Percentiles rank a stretch among this genome's conserved stretches.
Evolutionary conservation across 2,329 filamentous ascomycete species (phyloP).

Genomic region (Thielaviopsis ethacetica): DNA sequence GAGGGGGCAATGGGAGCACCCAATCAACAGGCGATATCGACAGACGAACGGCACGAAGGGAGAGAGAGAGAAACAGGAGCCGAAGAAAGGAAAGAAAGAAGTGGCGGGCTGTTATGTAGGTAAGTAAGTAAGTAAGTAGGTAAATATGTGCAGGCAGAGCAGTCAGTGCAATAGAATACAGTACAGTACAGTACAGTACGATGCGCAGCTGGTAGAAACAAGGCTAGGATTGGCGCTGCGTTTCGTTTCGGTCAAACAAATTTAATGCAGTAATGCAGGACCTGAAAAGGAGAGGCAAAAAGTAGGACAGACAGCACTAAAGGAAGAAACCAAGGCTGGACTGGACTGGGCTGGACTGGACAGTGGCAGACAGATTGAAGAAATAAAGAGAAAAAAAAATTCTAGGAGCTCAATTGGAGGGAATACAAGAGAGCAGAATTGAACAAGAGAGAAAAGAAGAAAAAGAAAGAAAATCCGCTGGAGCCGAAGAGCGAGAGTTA

Average conservation of each 20-base stretch:
- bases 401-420: not conserved
- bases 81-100: not conserved
- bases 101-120: not conserved
- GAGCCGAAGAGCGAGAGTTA: not conserved
- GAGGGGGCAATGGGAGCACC: not conserved
- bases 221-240: not conserved
- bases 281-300: not conserved
- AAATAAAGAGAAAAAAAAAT: not conserved
- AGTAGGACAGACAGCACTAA: not conserved
- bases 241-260: not conserved
- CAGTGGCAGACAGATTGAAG: not conserved
- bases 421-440: not conserved
- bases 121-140: not conserved
- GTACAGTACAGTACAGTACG: too few species aligned
- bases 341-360: not conserved
- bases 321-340: not conserved
- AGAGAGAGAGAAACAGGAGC: not conserved
- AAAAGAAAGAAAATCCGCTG: not conserved
- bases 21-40: not conserved
- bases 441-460: not conserved
- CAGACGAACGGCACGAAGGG: not conserved
- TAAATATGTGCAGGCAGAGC: too few species aligned
- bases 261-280: not conserved
- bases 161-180: too few species aligned
- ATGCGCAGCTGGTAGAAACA: not conserved